These are phyloP conservation scores for Zygosaccharomyces rouxii DNA, from an alignment of 805 yeast species.

Conservation along the genomic window DNA sequence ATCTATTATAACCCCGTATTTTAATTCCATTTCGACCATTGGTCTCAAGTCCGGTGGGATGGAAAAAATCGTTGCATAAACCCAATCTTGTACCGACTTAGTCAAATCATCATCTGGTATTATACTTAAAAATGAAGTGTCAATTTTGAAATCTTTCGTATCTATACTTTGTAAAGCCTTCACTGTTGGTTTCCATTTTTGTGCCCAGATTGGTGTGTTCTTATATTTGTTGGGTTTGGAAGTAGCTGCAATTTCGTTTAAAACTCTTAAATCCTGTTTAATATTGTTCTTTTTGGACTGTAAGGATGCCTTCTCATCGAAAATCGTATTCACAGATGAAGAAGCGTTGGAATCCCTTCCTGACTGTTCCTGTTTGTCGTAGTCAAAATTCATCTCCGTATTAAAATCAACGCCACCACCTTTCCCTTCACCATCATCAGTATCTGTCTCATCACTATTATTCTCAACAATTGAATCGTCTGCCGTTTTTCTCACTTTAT, in stretches of 20 bases:
- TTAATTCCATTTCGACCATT: slow-evolving; percentile 67
- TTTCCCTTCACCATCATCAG: slow-evolving; percentile 31
- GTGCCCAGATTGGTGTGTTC: slow-evolving; percentile 80
- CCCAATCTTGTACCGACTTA: slow-evolving; percentile 81
- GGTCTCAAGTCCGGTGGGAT: slow-evolving; percentile 50
- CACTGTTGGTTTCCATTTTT: slow-evolving; percentile 54
- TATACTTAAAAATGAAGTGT: slow-evolving; percentile 52
- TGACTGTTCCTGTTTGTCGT: slow-evolving; percentile 30
- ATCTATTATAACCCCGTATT: slow-evolving; percentile 67
- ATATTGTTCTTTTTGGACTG: slow-evolving; percentile 32
- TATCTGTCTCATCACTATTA: slow-evolving; percentile 32
- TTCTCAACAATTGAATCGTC: slow-evolving; percentile 8
- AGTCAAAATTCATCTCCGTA: slow-evolving; percentile 33
- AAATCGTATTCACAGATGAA: slow-evolving; percentile 24
- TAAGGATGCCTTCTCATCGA: slow-evolving; percentile 31
- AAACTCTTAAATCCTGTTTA: slow-evolving; percentile 30
- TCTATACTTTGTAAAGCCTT: slow-evolving; percentile 33
- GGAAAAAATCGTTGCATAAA: slow-evolving; percentile 73
- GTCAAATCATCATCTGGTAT: slow-evolving; percentile 77
- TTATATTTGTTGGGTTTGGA: slow-evolving; percentile 59
- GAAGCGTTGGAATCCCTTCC: slow-evolving; percentile 2
- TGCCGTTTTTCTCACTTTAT: slow-evolving; percentile 17
- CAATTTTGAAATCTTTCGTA: slow-evolving; percentile 33
- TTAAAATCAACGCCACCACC: slow-evolving; percentile 26
- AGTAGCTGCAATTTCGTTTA: slow-evolving; percentile 28